These are phyloP conservation scores for Garcia nutans DNA, from an alignment of 345 rosid species.

Conservation along the genomic window DNA sequence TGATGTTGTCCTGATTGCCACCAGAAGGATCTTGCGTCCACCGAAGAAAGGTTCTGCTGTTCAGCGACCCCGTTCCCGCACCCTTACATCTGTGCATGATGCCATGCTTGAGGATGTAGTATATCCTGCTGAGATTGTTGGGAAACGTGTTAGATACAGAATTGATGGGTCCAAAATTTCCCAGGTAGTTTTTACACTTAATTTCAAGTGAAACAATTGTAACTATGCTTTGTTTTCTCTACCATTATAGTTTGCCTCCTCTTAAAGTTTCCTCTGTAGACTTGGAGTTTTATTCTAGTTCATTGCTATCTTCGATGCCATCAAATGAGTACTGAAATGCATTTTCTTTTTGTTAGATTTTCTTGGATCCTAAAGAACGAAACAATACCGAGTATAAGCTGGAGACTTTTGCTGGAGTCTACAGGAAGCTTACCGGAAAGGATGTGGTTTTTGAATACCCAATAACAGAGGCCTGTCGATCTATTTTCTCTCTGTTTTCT, in stretches of 20 bases:
- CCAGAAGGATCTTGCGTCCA: slow-evolving; percentile 74
- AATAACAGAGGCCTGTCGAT: slow-evolving; percentile 48
- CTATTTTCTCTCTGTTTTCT: not conserved
- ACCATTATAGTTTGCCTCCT: not conserved
- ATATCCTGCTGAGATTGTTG: slow-evolving; percentile 90
- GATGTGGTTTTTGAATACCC: slow-evolving; percentile 91
- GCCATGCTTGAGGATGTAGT: slow-evolving; percentile 83
- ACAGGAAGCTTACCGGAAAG: slow-evolving; percentile 81
- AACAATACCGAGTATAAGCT: slow-evolving; percentile 83
- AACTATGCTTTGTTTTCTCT: no score
- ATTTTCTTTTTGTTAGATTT: slow-evolving; percentile 42
- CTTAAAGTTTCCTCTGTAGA: no score
- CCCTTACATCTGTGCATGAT: slow-evolving; percentile 78
- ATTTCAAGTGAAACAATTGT: no score
- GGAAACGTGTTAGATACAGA: slow-evolving; percentile 70
- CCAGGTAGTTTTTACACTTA: slow-evolving; percentile 41
- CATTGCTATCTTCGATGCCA: no score
- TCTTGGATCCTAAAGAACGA: slow-evolving; percentile 71
- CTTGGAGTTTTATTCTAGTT: no score
- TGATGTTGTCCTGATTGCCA: slow-evolving; percentile 75
- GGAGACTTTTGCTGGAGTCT: slow-evolving; percentile 68
- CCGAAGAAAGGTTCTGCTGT: slow-evolving; percentile 95
- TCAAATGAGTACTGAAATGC: not conserved
- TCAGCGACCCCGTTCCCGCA: slow-evolving; percentile 78
- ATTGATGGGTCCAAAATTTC: slow-evolving; percentile 74